Percentiles rank a stretch among this genome's conserved stretches.
Evolutionary conservation across 2,329 filamentous ascomycete species (phyloP).

Genomic region (Colletotrichum tropicicola): DNA sequence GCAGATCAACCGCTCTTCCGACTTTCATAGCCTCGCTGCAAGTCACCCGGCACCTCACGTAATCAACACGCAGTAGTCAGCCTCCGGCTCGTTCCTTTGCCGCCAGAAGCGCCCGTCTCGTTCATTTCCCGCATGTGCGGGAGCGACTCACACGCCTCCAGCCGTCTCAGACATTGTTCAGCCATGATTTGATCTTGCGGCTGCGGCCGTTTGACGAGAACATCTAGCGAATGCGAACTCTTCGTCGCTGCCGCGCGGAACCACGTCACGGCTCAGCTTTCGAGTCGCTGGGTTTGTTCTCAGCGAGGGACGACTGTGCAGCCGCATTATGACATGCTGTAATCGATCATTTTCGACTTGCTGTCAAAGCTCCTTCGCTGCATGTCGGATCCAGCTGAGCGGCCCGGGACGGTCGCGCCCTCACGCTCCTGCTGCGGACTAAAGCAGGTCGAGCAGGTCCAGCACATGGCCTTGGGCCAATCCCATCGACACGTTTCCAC

Average conservation of each 20-base stretch:
- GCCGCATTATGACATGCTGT: too few relatives aligned
- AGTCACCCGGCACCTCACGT: constrained; percentile 2
- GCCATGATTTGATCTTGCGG: neutral
- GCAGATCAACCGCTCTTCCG: neutral
- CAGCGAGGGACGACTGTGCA: neutral
- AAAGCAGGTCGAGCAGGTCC: constrained; percentile 14
- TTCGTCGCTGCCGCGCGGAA: neutral
- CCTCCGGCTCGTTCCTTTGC: neutral
- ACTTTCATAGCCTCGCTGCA: neutral
- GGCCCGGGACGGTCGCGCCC: constrained; percentile 14
- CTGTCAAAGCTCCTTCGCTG: neutral
- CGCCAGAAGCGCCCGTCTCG: neutral
- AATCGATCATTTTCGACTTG: neutral
- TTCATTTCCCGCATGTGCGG: neutral
- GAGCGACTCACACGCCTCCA: neutral
- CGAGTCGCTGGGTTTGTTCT: neutral
- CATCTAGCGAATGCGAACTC: neutral
- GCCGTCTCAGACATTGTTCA: neutral
- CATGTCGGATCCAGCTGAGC: constrained; percentile 7
- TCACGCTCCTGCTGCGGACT: constrained; percentile 18
- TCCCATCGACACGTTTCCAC: constrained; percentile 13
- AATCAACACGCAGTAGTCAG: neutral
- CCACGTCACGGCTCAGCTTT: neutral
- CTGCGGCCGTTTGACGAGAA: neutral
- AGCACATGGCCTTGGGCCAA: constrained; percentile 15